Evolutionary conservation across 305 asterid species (phyloP).

Genomic region (Fraxinus baroniana): DNA sequence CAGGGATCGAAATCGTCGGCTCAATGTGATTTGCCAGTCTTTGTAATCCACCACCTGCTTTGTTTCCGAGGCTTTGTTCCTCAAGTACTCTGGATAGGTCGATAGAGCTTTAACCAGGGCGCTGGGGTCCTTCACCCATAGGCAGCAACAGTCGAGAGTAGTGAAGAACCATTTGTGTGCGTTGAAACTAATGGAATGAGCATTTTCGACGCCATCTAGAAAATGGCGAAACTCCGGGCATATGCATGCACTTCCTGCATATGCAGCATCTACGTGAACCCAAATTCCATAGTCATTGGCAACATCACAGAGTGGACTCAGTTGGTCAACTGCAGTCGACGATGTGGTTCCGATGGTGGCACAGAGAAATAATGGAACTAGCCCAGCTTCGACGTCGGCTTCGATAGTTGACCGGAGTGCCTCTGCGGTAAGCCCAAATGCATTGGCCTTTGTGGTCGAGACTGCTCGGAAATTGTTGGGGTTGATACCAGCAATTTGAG

Average conservation of each 20-base stretch:
- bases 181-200: constrained; percentile 64
- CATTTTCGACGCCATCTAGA: constrained; percentile 55
- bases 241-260: constrained; percentile 70
- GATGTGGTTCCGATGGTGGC: constrained; percentile 70
- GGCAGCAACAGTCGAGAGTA: constrained; percentile 65
- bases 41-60: constrained; percentile 68
- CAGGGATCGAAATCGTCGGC: constrained; percentile 62
- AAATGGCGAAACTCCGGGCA: constrained; percentile 59
- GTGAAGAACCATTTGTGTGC: constrained; percentile 71
- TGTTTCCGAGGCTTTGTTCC: constrained; percentile 57
- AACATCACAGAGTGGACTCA: constrained; percentile 45
- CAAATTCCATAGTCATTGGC: constrained; percentile 49
- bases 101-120: constrained; percentile 53
- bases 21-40: constrained; percentile 70
- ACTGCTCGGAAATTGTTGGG: constrained; percentile 53
- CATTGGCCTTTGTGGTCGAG: constrained; percentile 27
- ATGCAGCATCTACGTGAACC: constrained; percentile 76
- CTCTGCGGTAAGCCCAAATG: constrained; percentile 39
- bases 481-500: constrained; percentile 62
- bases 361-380: constrained; percentile 57
- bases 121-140: constrained; percentile 62
- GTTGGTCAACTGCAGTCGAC: constrained; percentile 58
- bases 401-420: constrained; percentile 35
- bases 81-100: constrained; percentile 51
- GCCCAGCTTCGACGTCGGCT: constrained; percentile 41